Conservation (phyloP, 2,329 filamentous ascomycete species). For the Coniella lustricola region DNA sequence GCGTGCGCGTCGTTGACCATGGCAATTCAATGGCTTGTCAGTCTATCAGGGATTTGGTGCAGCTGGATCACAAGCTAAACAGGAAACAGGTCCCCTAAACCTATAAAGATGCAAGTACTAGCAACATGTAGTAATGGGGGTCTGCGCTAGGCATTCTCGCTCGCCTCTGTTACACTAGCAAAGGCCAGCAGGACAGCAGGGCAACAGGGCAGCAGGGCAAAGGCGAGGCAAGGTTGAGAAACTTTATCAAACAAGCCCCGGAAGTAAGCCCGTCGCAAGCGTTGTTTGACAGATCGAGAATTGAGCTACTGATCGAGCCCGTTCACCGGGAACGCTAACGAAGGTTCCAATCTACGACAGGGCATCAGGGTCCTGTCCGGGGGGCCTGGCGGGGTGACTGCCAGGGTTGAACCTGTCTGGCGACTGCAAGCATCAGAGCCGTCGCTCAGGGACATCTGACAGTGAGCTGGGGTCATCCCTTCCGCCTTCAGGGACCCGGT, state of each 20-base stretch:
- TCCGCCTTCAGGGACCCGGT: background rate
- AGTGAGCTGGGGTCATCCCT: background rate
- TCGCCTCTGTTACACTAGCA: too few relatives aligned
- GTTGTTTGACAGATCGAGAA: slow-evolving; percentile 5
- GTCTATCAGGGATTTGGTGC: too few relatives aligned
- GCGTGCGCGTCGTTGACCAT: too few relatives aligned
- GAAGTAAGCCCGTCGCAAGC: slow-evolving; percentile 1
- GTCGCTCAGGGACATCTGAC: slow-evolving; percentile 1
- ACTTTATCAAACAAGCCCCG: slow-evolving; percentile 1
- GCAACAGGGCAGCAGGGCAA: background rate
- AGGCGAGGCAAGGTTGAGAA: background rate
- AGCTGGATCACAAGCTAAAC: too few relatives aligned
- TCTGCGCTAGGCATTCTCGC: too few relatives aligned
- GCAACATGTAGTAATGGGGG: too few relatives aligned
- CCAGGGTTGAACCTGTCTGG: background rate
- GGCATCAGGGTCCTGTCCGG: background rate
- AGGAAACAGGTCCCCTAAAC: too few relatives aligned
- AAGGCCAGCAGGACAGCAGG: too few relatives aligned
- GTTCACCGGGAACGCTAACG: slow-evolving; percentile 1
- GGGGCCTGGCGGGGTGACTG: background rate
- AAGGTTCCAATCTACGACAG: background rate
- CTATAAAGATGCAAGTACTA: too few relatives aligned
- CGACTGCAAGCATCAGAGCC: background rate
- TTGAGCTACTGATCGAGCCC: slow-evolving; percentile 3
- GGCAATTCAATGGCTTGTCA: too few relatives aligned